phyloP scores from a whole-genome alignment of 2,329 filamentous ascomycete genomes.

The Emericellopsis cladophorae region DNA sequence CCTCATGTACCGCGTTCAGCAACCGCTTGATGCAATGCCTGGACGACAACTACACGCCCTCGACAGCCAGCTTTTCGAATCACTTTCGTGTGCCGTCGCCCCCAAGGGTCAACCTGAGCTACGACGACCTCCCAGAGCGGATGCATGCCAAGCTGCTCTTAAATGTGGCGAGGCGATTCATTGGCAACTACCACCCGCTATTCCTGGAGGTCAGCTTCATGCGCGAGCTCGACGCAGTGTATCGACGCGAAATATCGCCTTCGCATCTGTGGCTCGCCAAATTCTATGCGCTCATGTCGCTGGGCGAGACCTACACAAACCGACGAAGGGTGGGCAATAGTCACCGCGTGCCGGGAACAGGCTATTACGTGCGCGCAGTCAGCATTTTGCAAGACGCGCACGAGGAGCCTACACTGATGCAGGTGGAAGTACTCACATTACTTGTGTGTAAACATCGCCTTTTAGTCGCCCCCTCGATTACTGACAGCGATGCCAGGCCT shows the following conservation, averaged over 20 bases:
- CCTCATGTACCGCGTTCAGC: slow-evolving; percentile 15
- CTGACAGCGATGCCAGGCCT: slow-evolving; percentile 8
- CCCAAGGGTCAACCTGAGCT: slow-evolving; percentile 1
- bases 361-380: slow-evolving; percentile 27
- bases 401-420: slow-evolving; percentile 27
- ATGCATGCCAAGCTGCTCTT: slow-evolving; percentile 16
- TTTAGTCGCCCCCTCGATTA: neutral
- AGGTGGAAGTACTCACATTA: slow-evolving; percentile 26
- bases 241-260: slow-evolving; percentile 15
- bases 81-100: slow-evolving; percentile 7
- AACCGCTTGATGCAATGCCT: slow-evolving; percentile 14
- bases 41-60: slow-evolving; percentile 11
- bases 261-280: slow-evolving; percentile 23
- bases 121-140: slow-evolving; percentile 9
- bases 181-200: slow-evolving; percentile 16
- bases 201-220: slow-evolving; percentile 22
- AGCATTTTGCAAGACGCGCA: slow-evolving; percentile 25
- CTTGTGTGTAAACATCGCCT: slow-evolving; percentile 12
- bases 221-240: slow-evolving; percentile 21
- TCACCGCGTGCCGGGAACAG: slow-evolving; percentile 23
- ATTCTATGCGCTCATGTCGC: slow-evolving; percentile 28
- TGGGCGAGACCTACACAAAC: slow-evolving; percentile 30
- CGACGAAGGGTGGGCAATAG: slow-evolving; percentile 15
- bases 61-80: slow-evolving; percentile 13
- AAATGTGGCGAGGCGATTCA: slow-evolving; percentile 14